Percentiles rank a stretch among this genome's conserved stretches.
These are phyloP conservation scores for Sonneratia caseolaris DNA, from an alignment of 345 rosid species.

Conservation along the genomic window DNA sequence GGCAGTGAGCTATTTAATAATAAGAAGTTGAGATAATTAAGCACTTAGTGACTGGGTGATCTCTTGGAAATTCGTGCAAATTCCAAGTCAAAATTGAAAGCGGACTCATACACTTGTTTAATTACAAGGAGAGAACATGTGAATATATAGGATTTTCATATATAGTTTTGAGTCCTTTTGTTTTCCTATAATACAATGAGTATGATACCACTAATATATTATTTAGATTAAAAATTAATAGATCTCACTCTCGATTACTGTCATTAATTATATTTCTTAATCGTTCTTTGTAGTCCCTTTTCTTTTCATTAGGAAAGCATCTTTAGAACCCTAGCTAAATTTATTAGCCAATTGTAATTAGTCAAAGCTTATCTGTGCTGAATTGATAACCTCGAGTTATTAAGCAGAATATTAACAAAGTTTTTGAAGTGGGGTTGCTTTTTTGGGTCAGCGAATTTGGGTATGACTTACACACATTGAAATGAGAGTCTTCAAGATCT, in stretches of 20 bases:
- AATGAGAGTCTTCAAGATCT: background rate
- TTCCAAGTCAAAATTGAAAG: conserved; percentile 12
- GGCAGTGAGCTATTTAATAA: conserved; percentile 10
- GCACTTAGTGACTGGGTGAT: conserved; percentile 5
- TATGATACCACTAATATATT: too few species aligned
- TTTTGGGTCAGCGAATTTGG: background rate
- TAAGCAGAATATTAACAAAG: background rate
- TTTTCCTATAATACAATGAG: too few species aligned
- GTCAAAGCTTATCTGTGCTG: too few species aligned
- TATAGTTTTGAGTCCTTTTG: too few species aligned
- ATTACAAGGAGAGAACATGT: conserved; percentile 21
- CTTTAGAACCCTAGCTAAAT: too few species aligned
- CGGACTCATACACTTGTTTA: background rate
- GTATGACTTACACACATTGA: background rate
- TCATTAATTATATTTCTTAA: too few species aligned
- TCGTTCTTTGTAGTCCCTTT: too few species aligned
- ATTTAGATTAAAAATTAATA: too few species aligned
- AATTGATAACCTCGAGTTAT: too few species aligned
- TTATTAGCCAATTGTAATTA: too few species aligned
- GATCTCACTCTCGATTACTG: too few species aligned
- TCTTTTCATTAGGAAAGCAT: too few species aligned
- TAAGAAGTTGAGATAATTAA: background rate
- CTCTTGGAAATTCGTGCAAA: conserved; percentile 14
- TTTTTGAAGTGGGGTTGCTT: background rate
- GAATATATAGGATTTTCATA: conserved; percentile 17